Percentiles rank a stretch among this genome's conserved stretches.
phyloP scores from a whole-genome alignment of 768 basidiomycete species.

The Suillus brevipes region DNA sequence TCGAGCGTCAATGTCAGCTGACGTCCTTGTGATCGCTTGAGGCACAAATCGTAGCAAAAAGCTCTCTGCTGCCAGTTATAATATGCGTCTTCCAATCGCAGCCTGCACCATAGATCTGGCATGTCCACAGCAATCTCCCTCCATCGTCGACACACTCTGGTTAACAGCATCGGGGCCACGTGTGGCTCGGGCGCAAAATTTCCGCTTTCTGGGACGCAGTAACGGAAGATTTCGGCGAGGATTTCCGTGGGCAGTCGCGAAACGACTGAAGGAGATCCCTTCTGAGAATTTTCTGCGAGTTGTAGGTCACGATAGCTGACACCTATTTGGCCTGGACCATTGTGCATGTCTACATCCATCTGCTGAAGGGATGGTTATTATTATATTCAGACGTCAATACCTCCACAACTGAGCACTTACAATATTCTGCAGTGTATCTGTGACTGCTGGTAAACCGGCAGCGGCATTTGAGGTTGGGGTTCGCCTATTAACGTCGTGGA shows the following conservation, averaged over 20 bases:
- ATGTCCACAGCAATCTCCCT: conserved; percentile 27
- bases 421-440: not conserved
- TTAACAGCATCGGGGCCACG: not conserved
- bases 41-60: not conserved
- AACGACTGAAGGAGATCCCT: conserved; percentile 29
- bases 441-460: not conserved
- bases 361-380: conserved; percentile 9
- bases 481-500: not conserved
- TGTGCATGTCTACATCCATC: conserved; percentile 10
- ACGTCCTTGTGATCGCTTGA: not conserved
- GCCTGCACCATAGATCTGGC: not conserved
- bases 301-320: conserved; percentile 11
- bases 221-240: conserved; percentile 39
- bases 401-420: not conserved
- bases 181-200: conserved; percentile 22
- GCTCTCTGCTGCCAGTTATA: not conserved
- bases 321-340: conserved; percentile 10
- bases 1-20: not conserved
- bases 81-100: not conserved
- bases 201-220: conserved; percentile 31
- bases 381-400: not conserved
- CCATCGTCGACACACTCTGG: not conserved
- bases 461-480: not conserved
- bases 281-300: conserved; percentile 17
- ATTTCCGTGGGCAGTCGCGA: conserved; percentile 45